Conservation (phyloP, 331 rosid genomes). For the Telfairia occidentalis region DNA sequence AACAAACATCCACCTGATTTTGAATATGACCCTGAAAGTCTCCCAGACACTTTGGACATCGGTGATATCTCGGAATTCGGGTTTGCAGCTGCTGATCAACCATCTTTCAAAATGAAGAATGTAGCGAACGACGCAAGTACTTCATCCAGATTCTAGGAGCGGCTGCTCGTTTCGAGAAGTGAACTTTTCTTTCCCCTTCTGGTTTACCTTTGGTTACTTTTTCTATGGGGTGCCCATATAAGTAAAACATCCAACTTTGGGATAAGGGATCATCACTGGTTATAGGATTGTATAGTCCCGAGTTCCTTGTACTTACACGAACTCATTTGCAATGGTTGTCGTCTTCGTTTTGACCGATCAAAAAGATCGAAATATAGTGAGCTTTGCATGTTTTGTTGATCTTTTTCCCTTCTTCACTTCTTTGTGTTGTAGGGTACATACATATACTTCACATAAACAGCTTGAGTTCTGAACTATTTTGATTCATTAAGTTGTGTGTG, state of each 20-base stretch:
- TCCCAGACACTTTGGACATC: constrained; percentile 73
- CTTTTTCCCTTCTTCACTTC: not conserved
- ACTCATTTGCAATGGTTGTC: not conserved
- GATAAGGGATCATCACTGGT: constrained; percentile 1
- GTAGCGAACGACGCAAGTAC: constrained; percentile 43
- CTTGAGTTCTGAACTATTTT: not conserved
- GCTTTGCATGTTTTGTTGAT: not conserved
- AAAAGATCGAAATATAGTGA: constrained; percentile 2
- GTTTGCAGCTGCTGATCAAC: constrained; percentile 19
- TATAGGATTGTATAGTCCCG: not conserved
- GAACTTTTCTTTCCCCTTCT: not conserved
- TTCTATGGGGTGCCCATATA: not conserved
- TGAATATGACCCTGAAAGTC: constrained; percentile 38
- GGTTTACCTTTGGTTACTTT: not conserved
- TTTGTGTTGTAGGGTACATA: not conserved
- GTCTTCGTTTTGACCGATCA: not conserved
- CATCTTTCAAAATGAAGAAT: constrained; percentile 41
- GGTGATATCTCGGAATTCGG: constrained; percentile 69
- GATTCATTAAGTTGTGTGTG: not conserved
- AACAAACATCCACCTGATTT: not conserved
- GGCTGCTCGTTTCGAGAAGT: not conserved
- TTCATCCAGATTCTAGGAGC: constrained; percentile 27
- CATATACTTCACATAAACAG: not conserved
- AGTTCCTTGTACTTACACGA: not conserved
- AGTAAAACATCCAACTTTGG: not conserved